Percentiles rank a stretch among this genome's conserved stretches.
These are phyloP conservation scores for Thelonectria rubi DNA, from an alignment of 2,329 filamentous ascomycete genomes.

Conservation along the genomic window DNA sequence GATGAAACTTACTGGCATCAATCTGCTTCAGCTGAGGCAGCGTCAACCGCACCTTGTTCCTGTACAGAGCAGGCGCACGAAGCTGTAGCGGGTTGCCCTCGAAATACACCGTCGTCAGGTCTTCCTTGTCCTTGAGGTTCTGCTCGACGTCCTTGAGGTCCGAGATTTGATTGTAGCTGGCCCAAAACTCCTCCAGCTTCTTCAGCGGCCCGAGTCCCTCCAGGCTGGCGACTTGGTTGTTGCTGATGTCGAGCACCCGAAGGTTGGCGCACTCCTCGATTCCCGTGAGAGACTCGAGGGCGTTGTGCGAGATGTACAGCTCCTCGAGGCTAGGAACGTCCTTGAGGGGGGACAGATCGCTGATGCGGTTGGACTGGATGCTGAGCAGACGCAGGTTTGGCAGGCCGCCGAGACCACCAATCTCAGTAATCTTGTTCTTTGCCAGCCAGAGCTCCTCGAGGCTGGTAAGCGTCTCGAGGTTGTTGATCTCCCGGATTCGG, in stretches of 20 bases:
- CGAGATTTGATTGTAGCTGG: slow-evolving; percentile 82
- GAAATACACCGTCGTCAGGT: slow-evolving; percentile 91
- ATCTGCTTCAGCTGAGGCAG: slow-evolving; percentile 92
- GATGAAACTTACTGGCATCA: slow-evolving; percentile 84
- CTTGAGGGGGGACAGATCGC: slow-evolving; percentile 78
- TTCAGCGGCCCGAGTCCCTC: slow-evolving; percentile 73
- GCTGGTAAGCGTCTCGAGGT: slow-evolving; percentile 77
- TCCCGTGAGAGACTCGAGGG: slow-evolving; percentile 79
- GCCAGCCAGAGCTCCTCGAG: slow-evolving; percentile 94
- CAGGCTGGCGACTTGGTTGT: slow-evolving; percentile 83
- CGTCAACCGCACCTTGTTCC: slow-evolving; percentile 91
- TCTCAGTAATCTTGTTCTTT: slow-evolving; percentile 93
- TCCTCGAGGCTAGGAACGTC: slow-evolving; percentile 83
- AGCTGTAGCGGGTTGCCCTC: slow-evolving; percentile 92
- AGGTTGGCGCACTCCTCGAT: slow-evolving; percentile 74
- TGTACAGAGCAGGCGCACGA: slow-evolving; percentile 81
- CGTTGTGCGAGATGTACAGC: slow-evolving; percentile 95
- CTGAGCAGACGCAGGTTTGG: slow-evolving; percentile 86
- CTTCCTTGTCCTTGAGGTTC: slow-evolving; percentile 79
- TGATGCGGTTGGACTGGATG: slow-evolving; percentile 94
- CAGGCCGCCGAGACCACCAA: slow-evolving; percentile 79
- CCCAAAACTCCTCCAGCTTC: slow-evolving; percentile 91
- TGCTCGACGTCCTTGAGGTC: slow-evolving; percentile 86
- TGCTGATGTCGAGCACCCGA: slow-evolving; percentile 85
- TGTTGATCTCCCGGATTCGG: slow-evolving; percentile 86